A percentile compares a stretch with the other conserved stretches of the same genome.
These are phyloP conservation scores for Auriscalpium orientale DNA, from an alignment of 768 basidiomycete genomes.

Conservation along the genomic window DNA sequence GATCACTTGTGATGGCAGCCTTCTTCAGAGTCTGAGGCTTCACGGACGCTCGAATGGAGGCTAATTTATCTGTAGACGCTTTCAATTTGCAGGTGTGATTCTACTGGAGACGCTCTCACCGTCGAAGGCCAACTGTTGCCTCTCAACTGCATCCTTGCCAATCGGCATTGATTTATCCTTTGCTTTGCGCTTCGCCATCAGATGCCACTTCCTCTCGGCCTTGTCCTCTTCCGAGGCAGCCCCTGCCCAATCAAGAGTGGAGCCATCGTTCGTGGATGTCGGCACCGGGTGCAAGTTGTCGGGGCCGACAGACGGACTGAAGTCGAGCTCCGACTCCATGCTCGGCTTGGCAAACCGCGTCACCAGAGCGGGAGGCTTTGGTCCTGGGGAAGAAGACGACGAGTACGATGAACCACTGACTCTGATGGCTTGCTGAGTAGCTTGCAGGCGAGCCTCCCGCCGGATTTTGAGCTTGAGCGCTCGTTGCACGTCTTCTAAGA, in stretches of 20 bases:
- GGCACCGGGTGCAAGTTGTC: slow-evolving; percentile 57
- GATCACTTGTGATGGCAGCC: slow-evolving; percentile 55
- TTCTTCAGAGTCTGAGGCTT: slow-evolving; percentile 53
- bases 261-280: slow-evolving; percentile 58
- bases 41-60: slow-evolving; percentile 40
- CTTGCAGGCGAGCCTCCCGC: slow-evolving; percentile 59
- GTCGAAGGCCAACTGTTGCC: slow-evolving; percentile 50
- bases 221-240: slow-evolving; percentile 45
- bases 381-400: slow-evolving; percentile 23
- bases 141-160: slow-evolving; percentile 40
- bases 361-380: slow-evolving; percentile 24
- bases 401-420: slow-evolving; percentile 17
- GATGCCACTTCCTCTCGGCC: slow-evolving; percentile 53
- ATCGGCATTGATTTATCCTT: slow-evolving; percentile 45
- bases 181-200: slow-evolving; percentile 51
- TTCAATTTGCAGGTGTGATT: not conserved
- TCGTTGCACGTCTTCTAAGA: slow-evolving; percentile 73
- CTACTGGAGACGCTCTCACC: slow-evolving; percentile 30
- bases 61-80: slow-evolving; percentile 44
- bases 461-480: slow-evolving; percentile 68
- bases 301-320: slow-evolving; percentile 54
- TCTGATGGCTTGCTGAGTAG: slow-evolving; percentile 36
- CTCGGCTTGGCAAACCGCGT: slow-evolving; percentile 12
- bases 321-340: slow-evolving; percentile 50
- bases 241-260: slow-evolving; percentile 71